A percentile compares a stretch with the other conserved stretches of the same genome.
Conservation (phyloP, 345 rosid genomes). For the Sapria himalayana region DNA sequence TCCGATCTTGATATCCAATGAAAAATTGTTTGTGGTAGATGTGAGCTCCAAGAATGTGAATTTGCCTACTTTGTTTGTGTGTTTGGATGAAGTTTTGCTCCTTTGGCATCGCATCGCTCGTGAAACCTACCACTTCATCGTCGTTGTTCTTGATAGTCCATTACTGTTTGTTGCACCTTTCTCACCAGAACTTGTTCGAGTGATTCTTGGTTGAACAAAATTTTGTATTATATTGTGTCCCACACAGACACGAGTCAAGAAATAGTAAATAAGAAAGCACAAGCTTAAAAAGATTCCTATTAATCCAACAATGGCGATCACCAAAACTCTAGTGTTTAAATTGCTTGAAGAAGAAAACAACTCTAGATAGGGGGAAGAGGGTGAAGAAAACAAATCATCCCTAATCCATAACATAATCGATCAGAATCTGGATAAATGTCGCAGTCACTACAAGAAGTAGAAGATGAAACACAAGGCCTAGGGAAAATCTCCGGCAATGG, state of each 20-base stretch:
- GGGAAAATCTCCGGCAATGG: conserved; percentile 33
- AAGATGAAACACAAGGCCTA: conserved; percentile 63
- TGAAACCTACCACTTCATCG: conserved; percentile 62
- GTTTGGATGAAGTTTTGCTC: conserved; percentile 85
- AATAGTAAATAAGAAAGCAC: conserved; percentile 35
- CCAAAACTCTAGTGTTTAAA: conserved; percentile 41
- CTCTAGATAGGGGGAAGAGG: background rate
- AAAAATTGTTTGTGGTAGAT: conserved; percentile 48
- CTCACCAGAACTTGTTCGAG: conserved; percentile 24
- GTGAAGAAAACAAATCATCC: conserved; percentile 23
- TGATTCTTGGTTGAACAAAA: conserved; percentile 81
- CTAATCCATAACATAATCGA: conserved; percentile 30
- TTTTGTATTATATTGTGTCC: conserved; percentile 73
- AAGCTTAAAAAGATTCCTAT: conserved; percentile 43
- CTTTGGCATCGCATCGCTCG: conserved; percentile 68
- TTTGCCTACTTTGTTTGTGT: conserved; percentile 58
- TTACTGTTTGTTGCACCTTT: conserved; percentile 26
- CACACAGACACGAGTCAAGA: conserved; percentile 64
- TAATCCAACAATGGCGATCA: conserved; percentile 54
- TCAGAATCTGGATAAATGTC: conserved; percentile 24
- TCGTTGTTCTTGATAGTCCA: conserved; percentile 37
- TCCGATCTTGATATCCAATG: conserved; percentile 63
- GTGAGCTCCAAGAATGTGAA: conserved; percentile 50
- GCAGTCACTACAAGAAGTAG: conserved; percentile 19
- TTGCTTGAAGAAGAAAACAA: conserved; percentile 16